A percentile compares a stretch with the other conserved stretches of the same genome.
Conservation (phyloP, 1,284 basidiomycete species). For the Boletus nobilissimus region DNA sequence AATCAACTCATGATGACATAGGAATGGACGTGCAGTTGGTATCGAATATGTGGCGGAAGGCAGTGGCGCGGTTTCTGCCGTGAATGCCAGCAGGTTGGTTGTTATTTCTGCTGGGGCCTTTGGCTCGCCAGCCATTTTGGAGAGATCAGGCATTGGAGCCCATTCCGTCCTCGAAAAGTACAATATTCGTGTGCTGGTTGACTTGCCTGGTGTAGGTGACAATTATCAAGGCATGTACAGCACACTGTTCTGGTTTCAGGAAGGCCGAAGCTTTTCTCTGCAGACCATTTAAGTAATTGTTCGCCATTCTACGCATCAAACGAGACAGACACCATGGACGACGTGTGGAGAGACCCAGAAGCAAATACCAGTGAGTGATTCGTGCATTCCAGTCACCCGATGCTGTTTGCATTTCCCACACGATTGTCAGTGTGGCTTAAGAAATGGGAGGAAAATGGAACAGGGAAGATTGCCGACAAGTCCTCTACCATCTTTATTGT, state of each 20-base stretch:
- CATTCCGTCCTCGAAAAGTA: conserved; percentile 52
- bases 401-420: no score
- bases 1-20: conserved; percentile 34
- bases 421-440: conserved; percentile 49
- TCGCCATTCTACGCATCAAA: conserved; percentile 51
- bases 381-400: not conserved
- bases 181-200: conserved; percentile 53
- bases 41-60: conserved; percentile 62
- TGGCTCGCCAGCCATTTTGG: conserved; percentile 64
- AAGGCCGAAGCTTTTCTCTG: not conserved
- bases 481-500: conserved; percentile 37
- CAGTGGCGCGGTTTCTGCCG: conserved; percentile 32
- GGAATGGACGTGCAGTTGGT: conserved; percentile 62
- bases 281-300: conserved; percentile 57
- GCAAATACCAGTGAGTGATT: conserved; percentile 46
- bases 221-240: conserved; percentile 56
- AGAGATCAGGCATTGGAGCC: conserved; percentile 63
- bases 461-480: conserved; percentile 63
- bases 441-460: conserved; percentile 57
- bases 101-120: conserved; percentile 63
- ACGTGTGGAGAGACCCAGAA: conserved; percentile 51
- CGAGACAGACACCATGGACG: conserved; percentile 57
- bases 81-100: conserved; percentile 55
- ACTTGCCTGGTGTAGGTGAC: conserved; percentile 68
- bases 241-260: not conserved